Evolutionary conservation across 2,329 filamentous ascomycete genomes (phyloP).

Genomic region (Exserohilum turcica): DNA sequence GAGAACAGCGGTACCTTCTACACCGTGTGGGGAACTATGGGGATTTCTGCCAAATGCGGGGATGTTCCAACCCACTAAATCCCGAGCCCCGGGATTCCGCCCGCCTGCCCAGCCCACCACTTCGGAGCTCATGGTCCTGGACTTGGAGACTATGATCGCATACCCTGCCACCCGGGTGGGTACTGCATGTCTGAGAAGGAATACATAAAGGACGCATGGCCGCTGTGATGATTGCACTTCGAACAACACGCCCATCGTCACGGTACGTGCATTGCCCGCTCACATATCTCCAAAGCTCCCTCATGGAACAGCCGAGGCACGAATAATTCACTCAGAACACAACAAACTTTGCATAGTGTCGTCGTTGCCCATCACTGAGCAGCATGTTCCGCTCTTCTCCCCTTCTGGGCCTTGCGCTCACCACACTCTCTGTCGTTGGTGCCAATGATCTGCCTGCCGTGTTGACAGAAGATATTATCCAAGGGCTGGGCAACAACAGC

Average conservation of each 20-base stretch:
- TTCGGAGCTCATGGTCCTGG: conserved; percentile 17
- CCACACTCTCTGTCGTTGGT: conserved; percentile 17
- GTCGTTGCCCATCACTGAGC: conserved; percentile 1
- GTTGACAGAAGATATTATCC: conserved; percentile 35
- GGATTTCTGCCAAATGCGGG: conserved; percentile 24
- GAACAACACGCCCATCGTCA: conserved; percentile 3
- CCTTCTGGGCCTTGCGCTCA: conserved; percentile 34
- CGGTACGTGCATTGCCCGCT: conserved; percentile 2
- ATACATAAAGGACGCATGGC: conserved; percentile 22
- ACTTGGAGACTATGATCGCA: conserved; percentile 23
- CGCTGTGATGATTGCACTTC: conserved; percentile 10
- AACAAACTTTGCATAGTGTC: conserved; percentile 5
- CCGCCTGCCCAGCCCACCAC: conserved; percentile 21
- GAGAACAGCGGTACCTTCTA: conserved; percentile 23
- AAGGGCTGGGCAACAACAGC: conserved; percentile 52
- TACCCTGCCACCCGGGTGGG: conserved; percentile 11
- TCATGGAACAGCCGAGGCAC: background rate
- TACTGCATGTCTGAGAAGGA: conserved; percentile 6
- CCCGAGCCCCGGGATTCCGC: conserved; percentile 14
- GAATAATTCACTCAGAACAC: background rate
- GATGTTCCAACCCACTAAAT: conserved; percentile 27
- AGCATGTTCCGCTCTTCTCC: conserved; percentile 32
- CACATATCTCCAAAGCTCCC: background rate
- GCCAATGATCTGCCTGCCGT: conserved; percentile 36
- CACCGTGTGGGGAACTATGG: conserved; percentile 25